These are phyloP conservation scores for Trichosporon sp. DNA, from an alignment of 1,284 basidiomycete genomes.

Conservation along the genomic window DNA sequence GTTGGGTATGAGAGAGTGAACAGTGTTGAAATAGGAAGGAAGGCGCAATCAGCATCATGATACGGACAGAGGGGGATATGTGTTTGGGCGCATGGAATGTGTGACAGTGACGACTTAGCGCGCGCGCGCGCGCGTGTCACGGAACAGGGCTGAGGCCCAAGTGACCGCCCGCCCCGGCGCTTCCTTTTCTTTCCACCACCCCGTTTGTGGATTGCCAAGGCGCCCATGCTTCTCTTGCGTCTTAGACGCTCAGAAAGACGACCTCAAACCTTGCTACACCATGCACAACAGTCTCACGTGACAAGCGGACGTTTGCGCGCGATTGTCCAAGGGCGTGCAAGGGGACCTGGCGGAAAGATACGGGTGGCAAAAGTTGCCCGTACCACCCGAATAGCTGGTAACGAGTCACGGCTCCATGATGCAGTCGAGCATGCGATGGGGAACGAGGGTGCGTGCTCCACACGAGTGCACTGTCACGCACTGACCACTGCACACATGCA, in stretches of 20 bases:
- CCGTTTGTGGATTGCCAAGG: neutral
- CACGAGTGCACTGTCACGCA: neutral
- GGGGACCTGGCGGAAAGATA: neutral
- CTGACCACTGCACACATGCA: neutral
- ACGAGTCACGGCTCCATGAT: neutral
- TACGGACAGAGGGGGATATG: neutral
- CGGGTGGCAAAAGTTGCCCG: neutral
- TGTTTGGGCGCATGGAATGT: conserved; percentile 6
- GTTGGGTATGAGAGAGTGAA: neutral
- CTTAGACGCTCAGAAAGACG: neutral
- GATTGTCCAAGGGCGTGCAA: neutral
- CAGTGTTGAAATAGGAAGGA: neutral
- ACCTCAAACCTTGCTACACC: neutral
- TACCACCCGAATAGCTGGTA: neutral
- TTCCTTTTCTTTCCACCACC: neutral
- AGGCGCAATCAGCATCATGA: neutral
- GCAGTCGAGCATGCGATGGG: neutral
- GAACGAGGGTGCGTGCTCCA: neutral
- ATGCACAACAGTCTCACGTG: neutral
- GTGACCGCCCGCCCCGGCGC: neutral
- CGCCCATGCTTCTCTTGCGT: neutral
- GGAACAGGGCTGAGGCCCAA: neutral
- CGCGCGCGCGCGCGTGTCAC: neutral
- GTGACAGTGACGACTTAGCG: conserved; percentile 2
- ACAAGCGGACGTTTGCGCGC: neutral